A percentile compares a stretch with the other conserved stretches of the same genome.
Conservation (phyloP, 2,329 filamentous ascomycete genomes). For the Achaetomium macrosporum region DNA sequence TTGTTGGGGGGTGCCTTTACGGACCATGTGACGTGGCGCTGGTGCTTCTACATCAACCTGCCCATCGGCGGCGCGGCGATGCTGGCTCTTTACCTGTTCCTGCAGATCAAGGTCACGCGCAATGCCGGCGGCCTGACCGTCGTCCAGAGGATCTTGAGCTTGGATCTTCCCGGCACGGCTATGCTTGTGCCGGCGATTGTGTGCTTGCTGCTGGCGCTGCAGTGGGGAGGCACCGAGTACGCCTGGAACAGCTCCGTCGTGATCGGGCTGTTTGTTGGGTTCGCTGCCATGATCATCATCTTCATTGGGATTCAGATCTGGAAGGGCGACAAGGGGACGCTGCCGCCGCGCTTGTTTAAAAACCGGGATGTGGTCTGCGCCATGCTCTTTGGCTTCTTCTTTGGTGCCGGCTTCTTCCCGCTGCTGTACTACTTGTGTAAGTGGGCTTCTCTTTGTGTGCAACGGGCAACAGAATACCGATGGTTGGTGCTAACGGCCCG, state of each 20-base stretch:
- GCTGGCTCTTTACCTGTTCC: conserved; percentile 22
- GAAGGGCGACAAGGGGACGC: conserved; percentile 42
- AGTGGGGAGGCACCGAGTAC: conserved; percentile 50
- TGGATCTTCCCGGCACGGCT: conserved; percentile 46
- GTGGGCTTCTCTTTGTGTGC: conserved; percentile 11
- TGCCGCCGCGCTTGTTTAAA: conserved; percentile 45
- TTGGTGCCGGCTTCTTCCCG: conserved; percentile 47
- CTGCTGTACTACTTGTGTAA: conserved; percentile 49
- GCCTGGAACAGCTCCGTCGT: conserved; percentile 45
- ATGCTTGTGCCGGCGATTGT: conserved; percentile 48
- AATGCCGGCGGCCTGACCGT: conserved; percentile 32
- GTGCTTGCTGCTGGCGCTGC: conserved; percentile 49
- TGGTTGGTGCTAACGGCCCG: neutral
- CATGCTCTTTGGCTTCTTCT: conserved; percentile 41
- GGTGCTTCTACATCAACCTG: conserved; percentile 45
- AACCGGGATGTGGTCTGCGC: conserved; percentile 37
- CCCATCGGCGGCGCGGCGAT: conserved; percentile 26
- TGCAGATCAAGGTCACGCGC: conserved; percentile 27
- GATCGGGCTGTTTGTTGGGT: conserved; percentile 47
- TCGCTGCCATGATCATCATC: conserved; percentile 38
- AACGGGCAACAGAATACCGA: neutral
- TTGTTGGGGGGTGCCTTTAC: conserved; percentile 47
- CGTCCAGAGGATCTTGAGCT: conserved; percentile 35
- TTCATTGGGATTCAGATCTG: conserved; percentile 44
- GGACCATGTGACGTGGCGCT: conserved; percentile 45